phyloP scores from a whole-genome alignment of 805 yeast genomes.

The Candida takata region DNA sequence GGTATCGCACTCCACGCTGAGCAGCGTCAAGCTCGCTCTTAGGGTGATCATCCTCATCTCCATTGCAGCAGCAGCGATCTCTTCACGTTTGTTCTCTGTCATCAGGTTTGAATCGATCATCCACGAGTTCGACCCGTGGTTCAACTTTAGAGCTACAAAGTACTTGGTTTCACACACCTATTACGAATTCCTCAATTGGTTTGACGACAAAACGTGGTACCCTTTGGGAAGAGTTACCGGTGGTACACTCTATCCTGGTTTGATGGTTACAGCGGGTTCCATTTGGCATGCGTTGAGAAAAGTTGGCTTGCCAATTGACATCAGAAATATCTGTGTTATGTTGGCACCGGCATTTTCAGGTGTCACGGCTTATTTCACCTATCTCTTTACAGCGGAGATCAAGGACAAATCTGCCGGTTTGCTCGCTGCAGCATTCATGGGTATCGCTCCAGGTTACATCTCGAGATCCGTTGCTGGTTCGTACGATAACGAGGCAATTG shows the following conservation, averaged over 20 bases:
- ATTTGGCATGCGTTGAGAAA: constrained; percentile 68
- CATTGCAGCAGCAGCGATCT: constrained; percentile 85
- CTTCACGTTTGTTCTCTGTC: constrained; percentile 92
- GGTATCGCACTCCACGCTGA: constrained; percentile 17
- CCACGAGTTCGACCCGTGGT: constrained; percentile 97
- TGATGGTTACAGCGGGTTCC: constrained; percentile 95
- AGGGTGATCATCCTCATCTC: constrained; percentile 63
- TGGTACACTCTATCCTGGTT: constrained; percentile 95
- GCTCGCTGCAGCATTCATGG: constrained; percentile 89
- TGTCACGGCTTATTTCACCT: constrained; percentile 84
- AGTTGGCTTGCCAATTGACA: constrained; percentile 78
- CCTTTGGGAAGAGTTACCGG: constrained; percentile 99
- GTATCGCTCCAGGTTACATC: constrained; percentile 97
- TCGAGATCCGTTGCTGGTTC: constrained; percentile 98
- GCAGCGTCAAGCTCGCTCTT: constrained; percentile 26
- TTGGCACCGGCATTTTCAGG: constrained; percentile 97
- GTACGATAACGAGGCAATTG: constrained; percentile 98
- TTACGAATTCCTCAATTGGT: constrained; percentile 94
- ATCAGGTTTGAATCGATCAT: constrained; percentile 92
- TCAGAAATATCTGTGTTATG: constrained; percentile 91
- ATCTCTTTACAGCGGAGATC: constrained; percentile 81
- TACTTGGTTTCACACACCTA: constrained; percentile 77
- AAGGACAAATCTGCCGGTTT: constrained; percentile 87
- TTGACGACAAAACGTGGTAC: constrained; percentile 98
- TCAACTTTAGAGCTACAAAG: constrained; percentile 94